Conservation (phyloP, 2,329 filamentous ascomycete species). For the Leptographium galeiforme region DNA sequence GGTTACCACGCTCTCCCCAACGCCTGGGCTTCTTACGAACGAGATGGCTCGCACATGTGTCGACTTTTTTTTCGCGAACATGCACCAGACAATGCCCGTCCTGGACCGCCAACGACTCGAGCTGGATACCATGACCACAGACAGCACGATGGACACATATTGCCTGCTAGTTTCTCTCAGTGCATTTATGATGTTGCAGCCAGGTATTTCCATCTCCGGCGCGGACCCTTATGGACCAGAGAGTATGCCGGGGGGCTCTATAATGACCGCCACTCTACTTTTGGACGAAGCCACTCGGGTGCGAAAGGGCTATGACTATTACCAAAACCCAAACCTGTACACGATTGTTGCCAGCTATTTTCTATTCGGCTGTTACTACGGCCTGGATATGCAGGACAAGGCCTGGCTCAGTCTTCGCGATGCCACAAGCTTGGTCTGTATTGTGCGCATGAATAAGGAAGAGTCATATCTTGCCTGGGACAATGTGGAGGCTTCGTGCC, state of each 20-base stretch:
- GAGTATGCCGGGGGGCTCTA: slow-evolving; percentile 42
- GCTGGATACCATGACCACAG: slow-evolving; percentile 44
- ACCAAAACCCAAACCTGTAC: slow-evolving; percentile 41
- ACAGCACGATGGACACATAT: slow-evolving; percentile 49
- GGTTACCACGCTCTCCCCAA: slow-evolving; percentile 31
- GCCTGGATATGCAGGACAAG: slow-evolving; percentile 58
- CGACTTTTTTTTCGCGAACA: slow-evolving; percentile 54
- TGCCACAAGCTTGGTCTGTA: slow-evolving; percentile 55
- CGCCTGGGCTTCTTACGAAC: slow-evolving; percentile 44
- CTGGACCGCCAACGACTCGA: slow-evolving; percentile 45
- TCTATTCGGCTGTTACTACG: slow-evolving; percentile 59
- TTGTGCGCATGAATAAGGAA: slow-evolving; percentile 48
- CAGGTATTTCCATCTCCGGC: slow-evolving; percentile 43
- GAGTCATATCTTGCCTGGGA: slow-evolving; percentile 48
- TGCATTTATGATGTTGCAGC: slow-evolving; percentile 56
- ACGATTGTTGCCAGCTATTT: slow-evolving; percentile 65
- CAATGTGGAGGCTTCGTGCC: slow-evolving; percentile 45
- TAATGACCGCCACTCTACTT: slow-evolving; percentile 51
- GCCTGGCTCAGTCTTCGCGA: slow-evolving; percentile 73
- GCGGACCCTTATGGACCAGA: slow-evolving; percentile 43
- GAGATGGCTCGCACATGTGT: slow-evolving; percentile 54
- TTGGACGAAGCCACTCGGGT: slow-evolving; percentile 55
- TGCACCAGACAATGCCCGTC: slow-evolving; percentile 52
- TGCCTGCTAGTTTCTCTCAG: slow-evolving; percentile 51
- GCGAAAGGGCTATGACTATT: slow-evolving; percentile 47